Evolutionary conservation across 1,284 basidiomycete species (phyloP).

Genomic region (Trichosporon inkin): DNA sequence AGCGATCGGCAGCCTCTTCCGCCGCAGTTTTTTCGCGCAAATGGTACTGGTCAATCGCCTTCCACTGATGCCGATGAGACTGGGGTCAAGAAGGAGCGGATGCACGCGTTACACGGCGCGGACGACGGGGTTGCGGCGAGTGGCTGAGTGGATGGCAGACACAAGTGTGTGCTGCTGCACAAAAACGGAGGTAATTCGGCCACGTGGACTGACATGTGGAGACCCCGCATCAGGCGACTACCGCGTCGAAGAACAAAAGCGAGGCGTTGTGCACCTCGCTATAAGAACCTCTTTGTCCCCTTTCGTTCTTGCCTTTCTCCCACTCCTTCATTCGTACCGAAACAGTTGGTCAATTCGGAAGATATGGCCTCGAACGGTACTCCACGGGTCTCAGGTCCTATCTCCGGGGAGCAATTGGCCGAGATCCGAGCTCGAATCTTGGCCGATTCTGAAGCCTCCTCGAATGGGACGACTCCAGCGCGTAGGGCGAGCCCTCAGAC

Average conservation of each 20-base stretch:
- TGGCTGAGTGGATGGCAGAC: conserved; percentile 2
- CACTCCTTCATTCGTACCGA: not conserved
- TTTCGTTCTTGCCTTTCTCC: not conserved
- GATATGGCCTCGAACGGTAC: not conserved
- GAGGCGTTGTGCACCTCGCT: not conserved
- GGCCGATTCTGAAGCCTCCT: not conserved
- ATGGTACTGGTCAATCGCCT: not conserved
- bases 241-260: conserved; percentile 1
- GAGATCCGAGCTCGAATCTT: conserved; percentile 3
- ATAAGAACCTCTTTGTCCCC: not conserved
- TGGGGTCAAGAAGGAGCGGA: not conserved
- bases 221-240: not conserved
- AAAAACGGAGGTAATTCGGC: conserved; percentile 4
- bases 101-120: conserved; percentile 6
- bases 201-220: not conserved
- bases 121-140: not conserved
- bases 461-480: not conserved
- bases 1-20: conserved; percentile 12
- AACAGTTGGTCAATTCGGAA: no score
- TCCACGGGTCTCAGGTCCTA: not conserved
- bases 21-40: conserved; percentile 15
- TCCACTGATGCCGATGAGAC: not conserved
- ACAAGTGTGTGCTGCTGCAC: not conserved
- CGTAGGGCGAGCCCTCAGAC: not conserved
- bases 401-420: not conserved